Conservation (phyloP, 2,329 filamentous ascomycete species). For the Fusarium sp. region DNA sequence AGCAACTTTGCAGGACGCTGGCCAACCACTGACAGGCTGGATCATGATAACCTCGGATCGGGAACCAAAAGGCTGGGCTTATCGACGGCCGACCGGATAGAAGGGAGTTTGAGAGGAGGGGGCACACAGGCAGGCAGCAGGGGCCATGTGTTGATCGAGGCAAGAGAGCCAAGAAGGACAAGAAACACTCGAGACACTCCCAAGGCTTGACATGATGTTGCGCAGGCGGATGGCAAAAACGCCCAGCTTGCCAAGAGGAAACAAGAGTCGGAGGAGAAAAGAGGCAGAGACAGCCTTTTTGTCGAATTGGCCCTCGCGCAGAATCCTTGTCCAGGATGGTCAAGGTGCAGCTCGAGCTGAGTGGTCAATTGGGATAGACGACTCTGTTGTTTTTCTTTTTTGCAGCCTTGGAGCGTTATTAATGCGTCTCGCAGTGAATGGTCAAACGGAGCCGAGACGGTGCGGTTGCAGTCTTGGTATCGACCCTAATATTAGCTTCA, state of each 20-base stretch:
- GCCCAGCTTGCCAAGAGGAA: slow-evolving; percentile 37
- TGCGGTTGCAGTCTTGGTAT: slow-evolving; percentile 22
- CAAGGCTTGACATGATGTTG: slow-evolving; percentile 5
- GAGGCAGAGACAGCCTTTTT: slow-evolving; percentile 8
- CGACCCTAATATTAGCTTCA: slow-evolving; percentile 2
- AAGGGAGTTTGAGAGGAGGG: slow-evolving; percentile 17
- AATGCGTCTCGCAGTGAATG: slow-evolving; percentile 1
- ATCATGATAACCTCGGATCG: slow-evolving; percentile 34
- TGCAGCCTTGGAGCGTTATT: background rate
- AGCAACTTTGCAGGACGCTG: background rate
- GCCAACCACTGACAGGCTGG: slow-evolving; percentile 8
- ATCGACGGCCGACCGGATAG: slow-evolving; percentile 24
- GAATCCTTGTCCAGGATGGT: slow-evolving; percentile 27
- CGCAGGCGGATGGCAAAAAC: slow-evolving; percentile 26
- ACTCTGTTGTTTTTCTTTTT: slow-evolving; percentile 6
- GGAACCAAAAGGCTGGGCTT: background rate
- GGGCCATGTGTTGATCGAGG: slow-evolving; percentile 17
- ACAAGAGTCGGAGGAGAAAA: slow-evolving; percentile 9
- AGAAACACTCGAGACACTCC: slow-evolving; percentile 28
- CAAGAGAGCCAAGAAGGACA: slow-evolving; percentile 31
- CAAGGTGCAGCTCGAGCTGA: slow-evolving; percentile 15
- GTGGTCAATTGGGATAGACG: slow-evolving; percentile 11
- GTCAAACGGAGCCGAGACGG: background rate
- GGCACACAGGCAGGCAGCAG: slow-evolving; percentile 1
- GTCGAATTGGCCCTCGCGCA: slow-evolving; percentile 12